Base-by-base conservation (phyloP, 1,284 basidiomycete genomes). In the Mixia osmundae region DNA sequence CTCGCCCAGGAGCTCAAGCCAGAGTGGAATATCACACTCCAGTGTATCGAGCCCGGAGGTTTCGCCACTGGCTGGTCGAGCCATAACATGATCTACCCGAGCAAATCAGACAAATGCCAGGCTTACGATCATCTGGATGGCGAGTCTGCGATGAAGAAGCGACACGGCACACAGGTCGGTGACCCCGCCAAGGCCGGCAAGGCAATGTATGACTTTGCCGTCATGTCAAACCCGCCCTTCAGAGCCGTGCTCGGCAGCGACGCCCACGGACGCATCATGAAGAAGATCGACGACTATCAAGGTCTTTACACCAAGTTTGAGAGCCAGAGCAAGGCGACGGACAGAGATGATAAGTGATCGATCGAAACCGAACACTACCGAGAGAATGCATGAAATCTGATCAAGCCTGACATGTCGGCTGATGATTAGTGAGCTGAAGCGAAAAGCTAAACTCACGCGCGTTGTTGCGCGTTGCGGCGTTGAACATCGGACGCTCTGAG, bases 11-110 rank as follows among this genome's bases (percentile, higher is more conserved):
- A 47, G 29, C 11, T 43, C 3, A 47, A 47, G 37, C 44, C 44
- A 30, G 45, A 47, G 27, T 47, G 45, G 45, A 21, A 21, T 35
- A 44, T 39, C 30, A 34, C 43, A 33, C 30, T 45, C 22, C 45
- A 44, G 10, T 30, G 31, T 25, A 45, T 47, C 34, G 45, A 47
- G 32, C 44, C 45, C 11, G 45, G 45, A 18, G 44, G 43, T 8
- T 37, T 27, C 25, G 7, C 37, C 15, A 46, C 44, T 18, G 39
- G 44, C 25, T 47, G 45, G 45, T 32, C 44, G 4, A 42, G 44
- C n/a, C 18, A 25, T 23, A 41, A 35, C 22, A 45, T 45, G 44
- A 38, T 35, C 11, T 45, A 35, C 24, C 42, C n/a, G n/a, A n/a
- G n/a, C n/a, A n/a, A 37, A 3, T 41, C 35, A 14, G 25, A 44